Percentiles rank a stretch among this genome's conserved stretches.
These are phyloP conservation scores for Emmonsiellopsis sp. DNA, from an alignment of 2,329 filamentous ascomycete genomes.

Conservation along the genomic window DNA sequence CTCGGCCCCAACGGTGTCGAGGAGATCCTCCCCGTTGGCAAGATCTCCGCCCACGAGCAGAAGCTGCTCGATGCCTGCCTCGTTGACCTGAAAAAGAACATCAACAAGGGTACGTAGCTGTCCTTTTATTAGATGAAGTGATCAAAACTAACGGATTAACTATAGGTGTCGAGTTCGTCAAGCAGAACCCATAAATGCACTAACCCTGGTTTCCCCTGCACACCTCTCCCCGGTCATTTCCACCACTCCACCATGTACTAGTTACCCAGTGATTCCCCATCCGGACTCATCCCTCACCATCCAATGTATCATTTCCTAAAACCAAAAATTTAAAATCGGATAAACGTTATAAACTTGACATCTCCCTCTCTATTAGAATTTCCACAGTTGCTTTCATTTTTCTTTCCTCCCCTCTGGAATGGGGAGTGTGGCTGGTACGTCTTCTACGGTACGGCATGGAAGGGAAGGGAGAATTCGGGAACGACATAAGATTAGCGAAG, in stretches of 20 bases:
- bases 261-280: neutral
- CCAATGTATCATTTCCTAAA: neutral
- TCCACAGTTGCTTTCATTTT: no score
- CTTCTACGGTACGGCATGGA: no score
- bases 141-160: neutral
- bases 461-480: no score
- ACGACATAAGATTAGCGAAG: no score
- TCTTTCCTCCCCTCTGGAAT: no score
- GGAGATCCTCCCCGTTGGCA: slow-evolving; percentile 82
- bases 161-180: slow-evolving; percentile 49
- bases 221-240: neutral
- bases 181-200: slow-evolving; percentile 42
- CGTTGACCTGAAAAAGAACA: slow-evolving; percentile 63
- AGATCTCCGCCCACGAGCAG: slow-evolving; percentile 77
- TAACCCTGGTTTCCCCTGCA: neutral
- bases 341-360: no score
- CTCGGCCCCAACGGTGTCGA: slow-evolving; percentile 93
- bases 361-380: no score
- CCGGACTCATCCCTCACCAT: neutral
- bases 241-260: no score
- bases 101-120: slow-evolving; percentile 63
- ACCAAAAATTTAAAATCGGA: no score
- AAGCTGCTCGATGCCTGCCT: slow-evolving; percentile 79
- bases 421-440: no score
- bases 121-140: neutral